Base-by-base conservation (phyloP, 768 basidiomycete species). In the Kwoniella sp. region DNA sequence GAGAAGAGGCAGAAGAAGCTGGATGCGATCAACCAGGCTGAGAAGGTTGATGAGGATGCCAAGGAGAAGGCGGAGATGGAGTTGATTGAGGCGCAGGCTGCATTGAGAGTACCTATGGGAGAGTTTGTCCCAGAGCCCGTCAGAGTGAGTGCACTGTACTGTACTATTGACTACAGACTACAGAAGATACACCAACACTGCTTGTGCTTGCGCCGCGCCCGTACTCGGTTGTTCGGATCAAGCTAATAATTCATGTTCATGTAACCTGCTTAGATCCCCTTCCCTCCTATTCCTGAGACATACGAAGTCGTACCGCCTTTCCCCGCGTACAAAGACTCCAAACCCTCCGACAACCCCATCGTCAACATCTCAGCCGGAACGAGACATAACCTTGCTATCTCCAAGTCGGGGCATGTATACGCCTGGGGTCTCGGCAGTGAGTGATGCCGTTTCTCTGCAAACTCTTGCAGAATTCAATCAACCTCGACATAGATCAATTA, bases 391-490 rank as follows among this genome's bases (percentile, higher is more conserved):
- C 68, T 83, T 12, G 82, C 82, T 26, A 77, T 83, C 5, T 77
- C 78, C 15, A 66, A 69, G 15, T 77, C 77, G 12, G 83, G 82
- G 0, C 72, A 78, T 57, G 80, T 81, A 15, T 83, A 83, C 64
- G 65, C 79, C 1, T 83, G 82, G 82, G 83, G 83, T 30, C 69
- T 79, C 55, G 82, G 82, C 17, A 68, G 80, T 81, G 62, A 74
- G 80, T 76, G 24, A 6, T 33, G 33, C 33, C n/a, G n/a, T n/a
- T n/a, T n/a, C n/a, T n/a, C n/a, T n/a, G n/a, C n/a, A n/a, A n/a
- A n/a, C n/a, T n/a, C n/a, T n/a, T n/a, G n/a, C n/a, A n/a, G n/a
- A n/a, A n/a, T n/a, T n/a, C n/a, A n/a, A n/a, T n/a, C n/a, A n/a
- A n/a, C n/a, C n/a, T n/a, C n/a, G n/a, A n/a, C n/a, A n/a, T n/a